Evolutionary conservation across 768 basidiomycete genomes (phyloP), one percentile per base, ranked within the genome.

Genomic region (Calvatia gigantea): DNA sequence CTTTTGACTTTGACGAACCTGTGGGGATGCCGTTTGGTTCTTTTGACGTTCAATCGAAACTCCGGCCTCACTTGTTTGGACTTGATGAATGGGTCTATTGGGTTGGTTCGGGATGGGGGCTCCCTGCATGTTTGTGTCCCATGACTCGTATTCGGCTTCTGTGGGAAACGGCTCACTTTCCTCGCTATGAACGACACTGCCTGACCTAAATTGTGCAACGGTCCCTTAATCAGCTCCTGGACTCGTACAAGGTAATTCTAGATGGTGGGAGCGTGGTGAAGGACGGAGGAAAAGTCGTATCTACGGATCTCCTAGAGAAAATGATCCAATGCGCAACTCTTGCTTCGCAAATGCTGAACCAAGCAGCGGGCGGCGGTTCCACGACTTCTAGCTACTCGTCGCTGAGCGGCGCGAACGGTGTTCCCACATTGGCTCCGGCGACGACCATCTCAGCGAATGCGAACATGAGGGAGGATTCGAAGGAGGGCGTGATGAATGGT

Each of bases 311-410:
- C 15, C 60, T 78, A 53, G 74, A 74, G 27, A 64, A 68, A 38
- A 77, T 78, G 75, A 42, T 77, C 46, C 74, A 78, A 61, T 72
- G 70, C 44, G 78, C 78, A 23, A 67, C 66, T 17, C 69, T 71
- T 39, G 77, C 74, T 3, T 70, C 70, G 59, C 74, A 75, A 59
- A 69, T 79, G 68, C 63, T 85, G n/a, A 77, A 80, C 41, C 68
- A 77, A n/a, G 58, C 57, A 3, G 60, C 54, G 21, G 57, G 49
- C 17, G 38, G 54, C 19, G 43, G 31, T 35, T 47, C 38, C 39
- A 37, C 59, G 3, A 43, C 50, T 14, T 63, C 60, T 14, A 47
- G 45, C 17, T 56, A 45, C 28, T 49, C 51, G 12, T 56, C 60
- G 12, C 51, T 56, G 15, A 56, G 29, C n/a, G 54, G 54, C 47